Evolutionary conservation across 257 asterid genomes (phyloP).

Genomic region (Salvia hispanica): DNA sequence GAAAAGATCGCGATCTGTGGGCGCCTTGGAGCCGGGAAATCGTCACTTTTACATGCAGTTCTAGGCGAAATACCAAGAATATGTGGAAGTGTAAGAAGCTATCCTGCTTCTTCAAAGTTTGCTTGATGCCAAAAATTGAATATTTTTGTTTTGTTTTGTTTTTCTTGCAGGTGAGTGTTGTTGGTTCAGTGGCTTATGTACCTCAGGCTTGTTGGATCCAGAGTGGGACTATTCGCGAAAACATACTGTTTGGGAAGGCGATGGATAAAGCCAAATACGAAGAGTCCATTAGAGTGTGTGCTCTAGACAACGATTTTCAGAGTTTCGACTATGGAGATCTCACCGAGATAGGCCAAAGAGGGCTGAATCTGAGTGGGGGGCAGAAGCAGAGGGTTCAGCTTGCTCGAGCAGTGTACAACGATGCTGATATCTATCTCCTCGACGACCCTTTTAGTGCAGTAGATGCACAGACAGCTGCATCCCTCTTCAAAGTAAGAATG

Average conservation of each 20-base stretch:
- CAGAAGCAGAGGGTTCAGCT: slow-evolving; percentile 87
- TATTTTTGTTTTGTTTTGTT: background rate
- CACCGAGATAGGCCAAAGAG: slow-evolving; percentile 86
- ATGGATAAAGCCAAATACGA: slow-evolving; percentile 58
- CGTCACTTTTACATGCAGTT: slow-evolving; percentile 66
- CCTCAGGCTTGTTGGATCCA: slow-evolving; percentile 83
- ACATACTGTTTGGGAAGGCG: slow-evolving; percentile 71
- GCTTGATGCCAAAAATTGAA: background rate
- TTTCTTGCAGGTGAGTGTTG: slow-evolving; percentile 49
- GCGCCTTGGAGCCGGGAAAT: slow-evolving; percentile 75
- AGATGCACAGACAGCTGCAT: slow-evolving; percentile 82
- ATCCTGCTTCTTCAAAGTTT: background rate
- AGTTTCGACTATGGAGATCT: slow-evolving; percentile 67
- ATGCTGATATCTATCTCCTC: slow-evolving; percentile 70
- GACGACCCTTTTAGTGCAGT: slow-evolving; percentile 94
- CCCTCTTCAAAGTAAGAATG: slow-evolving; percentile 62
- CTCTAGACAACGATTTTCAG: slow-evolving; percentile 68
- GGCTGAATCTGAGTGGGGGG: slow-evolving; percentile 84
- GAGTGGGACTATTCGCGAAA: slow-evolving; percentile 76
- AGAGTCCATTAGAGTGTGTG: slow-evolving; percentile 57
- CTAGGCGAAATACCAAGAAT: slow-evolving; percentile 68
- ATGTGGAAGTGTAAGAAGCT: slow-evolving; percentile 60
- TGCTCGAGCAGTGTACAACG: slow-evolving; percentile 76
- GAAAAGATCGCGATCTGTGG: slow-evolving; percentile 76
- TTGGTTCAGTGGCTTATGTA: slow-evolving; percentile 74